Evolutionary conservation across 768 basidiomycete genomes (phyloP).

Genomic region (Tylopilus subfusipes): DNA sequence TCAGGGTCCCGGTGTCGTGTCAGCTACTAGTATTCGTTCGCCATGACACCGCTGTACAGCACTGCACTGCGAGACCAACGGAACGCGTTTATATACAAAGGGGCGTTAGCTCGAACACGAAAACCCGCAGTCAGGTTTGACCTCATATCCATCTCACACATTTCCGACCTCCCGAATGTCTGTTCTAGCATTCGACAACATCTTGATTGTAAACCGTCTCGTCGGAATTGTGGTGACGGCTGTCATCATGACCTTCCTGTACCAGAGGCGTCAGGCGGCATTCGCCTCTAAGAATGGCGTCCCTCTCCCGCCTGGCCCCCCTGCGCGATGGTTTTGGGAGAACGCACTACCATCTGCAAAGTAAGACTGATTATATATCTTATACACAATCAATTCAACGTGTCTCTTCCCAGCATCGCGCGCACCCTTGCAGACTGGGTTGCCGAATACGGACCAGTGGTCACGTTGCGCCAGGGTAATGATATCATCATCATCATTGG

Average conservation of each 20-base stretch:
- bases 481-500: constrained; percentile 18
- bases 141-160: neutral
- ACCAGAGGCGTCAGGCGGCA: neutral
- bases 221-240: neutral
- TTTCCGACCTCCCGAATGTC: neutral
- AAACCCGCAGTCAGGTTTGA: neutral
- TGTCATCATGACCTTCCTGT: neutral
- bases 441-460: constrained; percentile 54
- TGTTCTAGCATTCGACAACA: neutral
- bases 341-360: constrained; percentile 17
- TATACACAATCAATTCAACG: neutral
- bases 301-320: constrained; percentile 27
- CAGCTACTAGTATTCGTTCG: neutral
- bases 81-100: neutral
- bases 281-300: constrained; percentile 2
- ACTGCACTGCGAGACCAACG: neutral
- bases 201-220: neutral
- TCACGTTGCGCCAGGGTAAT: constrained; percentile 48
- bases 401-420: constrained; percentile 5
- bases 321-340: constrained; percentile 24
- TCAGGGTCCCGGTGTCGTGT: neutral
- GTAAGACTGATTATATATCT: constrained; percentile 8
- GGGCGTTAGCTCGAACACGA: neutral
- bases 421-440: constrained; percentile 48
- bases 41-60: neutral